Evolutionary conservation across 495 filamentous ascomycete species (phyloP).

Genomic region (Hypoxylon trugodes): DNA sequence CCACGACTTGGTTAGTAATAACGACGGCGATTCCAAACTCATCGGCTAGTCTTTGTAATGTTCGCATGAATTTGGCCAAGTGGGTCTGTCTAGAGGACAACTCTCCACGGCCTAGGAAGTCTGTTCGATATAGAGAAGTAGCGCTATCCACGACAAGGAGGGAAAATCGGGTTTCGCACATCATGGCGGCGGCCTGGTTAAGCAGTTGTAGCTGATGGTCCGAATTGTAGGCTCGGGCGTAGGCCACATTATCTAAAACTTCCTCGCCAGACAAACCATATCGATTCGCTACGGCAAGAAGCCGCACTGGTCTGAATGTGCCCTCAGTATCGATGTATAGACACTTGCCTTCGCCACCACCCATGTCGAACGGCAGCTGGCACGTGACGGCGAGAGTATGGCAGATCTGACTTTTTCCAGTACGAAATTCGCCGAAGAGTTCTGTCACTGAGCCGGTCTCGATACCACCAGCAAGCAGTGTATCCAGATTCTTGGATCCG

Average conservation of each 20-base stretch:
- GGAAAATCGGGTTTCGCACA: conserved; percentile 98
- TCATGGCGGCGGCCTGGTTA: conserved; percentile 96
- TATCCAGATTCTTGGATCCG: conserved; percentile 95
- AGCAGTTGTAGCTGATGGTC: conserved; percentile 95
- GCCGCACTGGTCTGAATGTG: conserved; percentile 91
- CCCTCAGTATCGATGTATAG: conserved; percentile 99
- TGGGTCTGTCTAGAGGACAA: conserved; percentile 89
- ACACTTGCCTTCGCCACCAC: conserved; percentile 97
- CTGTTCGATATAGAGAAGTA: conserved; percentile 92
- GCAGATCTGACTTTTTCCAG: conserved; percentile 97
- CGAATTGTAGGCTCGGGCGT: conserved; percentile 97
- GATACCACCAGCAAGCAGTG: conserved; percentile 90
- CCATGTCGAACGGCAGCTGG: conserved; percentile 98
- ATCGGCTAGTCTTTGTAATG: conserved; percentile 90
- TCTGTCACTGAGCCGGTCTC: conserved; percentile 99
- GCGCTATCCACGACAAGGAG: conserved; percentile 94
- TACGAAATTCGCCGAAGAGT: conserved; percentile 97
- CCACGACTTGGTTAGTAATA: conserved; percentile 98
- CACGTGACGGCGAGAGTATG: conserved; percentile 99
- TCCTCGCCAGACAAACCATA: conserved; percentile 96
- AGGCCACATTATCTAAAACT: conserved; percentile 96
- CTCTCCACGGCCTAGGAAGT: conserved; percentile 94
- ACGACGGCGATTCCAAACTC: conserved; percentile 99
- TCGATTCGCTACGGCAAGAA: conserved; percentile 89
- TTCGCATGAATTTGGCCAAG: conserved; percentile 97